Conservation (phyloP, 352 stramenopile species). For the Halophytophthora polymorphica region DNA sequence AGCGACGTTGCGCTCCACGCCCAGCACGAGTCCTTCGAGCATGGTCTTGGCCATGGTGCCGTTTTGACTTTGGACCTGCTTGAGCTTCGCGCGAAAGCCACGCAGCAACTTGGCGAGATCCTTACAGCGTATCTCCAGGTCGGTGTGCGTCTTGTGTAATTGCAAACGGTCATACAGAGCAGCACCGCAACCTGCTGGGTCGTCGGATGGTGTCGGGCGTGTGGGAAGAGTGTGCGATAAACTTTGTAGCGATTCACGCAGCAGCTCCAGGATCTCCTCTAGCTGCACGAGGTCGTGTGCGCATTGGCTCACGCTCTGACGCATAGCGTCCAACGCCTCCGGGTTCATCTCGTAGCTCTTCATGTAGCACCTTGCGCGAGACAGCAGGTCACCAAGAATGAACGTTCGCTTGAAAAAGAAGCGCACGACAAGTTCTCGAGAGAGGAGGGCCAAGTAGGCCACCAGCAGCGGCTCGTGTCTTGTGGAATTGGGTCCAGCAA, state of each 20-base stretch:
- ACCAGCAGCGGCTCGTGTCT: conserved; percentile 93
- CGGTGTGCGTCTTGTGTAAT: conserved; percentile 75
- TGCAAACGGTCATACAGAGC: conserved; percentile 93
- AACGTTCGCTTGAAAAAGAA: conserved; percentile 97
- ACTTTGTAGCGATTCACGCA: conserved; percentile 91
- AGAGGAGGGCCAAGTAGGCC: conserved; percentile 91
- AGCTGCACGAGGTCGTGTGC: conserved; percentile 94
- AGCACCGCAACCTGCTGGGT: conserved; percentile 66
- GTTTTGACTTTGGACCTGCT: conserved; percentile 81
- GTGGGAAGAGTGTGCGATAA: conserved; percentile 80
- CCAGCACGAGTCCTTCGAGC: conserved; percentile 56
- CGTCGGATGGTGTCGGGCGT: conserved; percentile 61
- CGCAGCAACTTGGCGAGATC: conserved; percentile 92
- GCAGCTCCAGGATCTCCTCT: conserved; percentile 95
- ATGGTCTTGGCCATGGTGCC: conserved; percentile 74
- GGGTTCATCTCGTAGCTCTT: conserved; percentile 91
- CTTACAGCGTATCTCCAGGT: conserved; percentile 89
- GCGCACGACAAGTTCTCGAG: conserved; percentile 90
- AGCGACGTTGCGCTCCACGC: conserved; percentile 59
- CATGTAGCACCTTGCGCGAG: conserved; percentile 90
- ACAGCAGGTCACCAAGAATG: conserved; percentile 95
- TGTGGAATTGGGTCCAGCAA: conserved; percentile 90
- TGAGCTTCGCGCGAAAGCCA: conserved; percentile 89
- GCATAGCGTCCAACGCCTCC: conserved; percentile 85
- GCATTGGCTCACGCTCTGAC: conserved; percentile 88